phyloP scores from a whole-genome alignment of 192 early-diverging fungal genomes.

The Mortierella alpina region DNA sequence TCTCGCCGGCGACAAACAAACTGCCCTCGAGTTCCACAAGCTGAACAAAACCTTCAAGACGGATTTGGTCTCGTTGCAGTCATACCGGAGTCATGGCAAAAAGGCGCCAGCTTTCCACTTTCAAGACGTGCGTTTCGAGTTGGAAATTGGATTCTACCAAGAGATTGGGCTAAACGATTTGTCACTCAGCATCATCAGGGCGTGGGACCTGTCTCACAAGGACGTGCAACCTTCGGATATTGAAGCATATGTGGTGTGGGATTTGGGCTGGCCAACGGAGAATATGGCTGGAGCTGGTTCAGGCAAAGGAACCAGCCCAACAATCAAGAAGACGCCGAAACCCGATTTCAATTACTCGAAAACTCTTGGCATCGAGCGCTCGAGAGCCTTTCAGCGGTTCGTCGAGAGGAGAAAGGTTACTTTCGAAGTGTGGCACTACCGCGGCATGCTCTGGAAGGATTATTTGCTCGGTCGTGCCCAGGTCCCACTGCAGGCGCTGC shows the following conservation, averaged over 20 bases:
- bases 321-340: conserved; percentile 53
- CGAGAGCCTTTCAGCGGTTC: conserved; percentile 68
- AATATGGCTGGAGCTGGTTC: conserved; percentile 58
- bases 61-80: conserved; percentile 64
- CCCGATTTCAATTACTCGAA: conserved; percentile 67
- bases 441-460: conserved; percentile 65
- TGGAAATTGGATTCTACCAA: conserved; percentile 56
- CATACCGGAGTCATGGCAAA: conserved; percentile 48
- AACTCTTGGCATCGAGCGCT: conserved; percentile 68
- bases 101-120: conserved; percentile 63
- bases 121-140: conserved; percentile 63
- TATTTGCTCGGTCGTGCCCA: conserved; percentile 69
- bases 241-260: conserved; percentile 75
- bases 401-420: conserved; percentile 74
- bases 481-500: conserved; percentile 65
- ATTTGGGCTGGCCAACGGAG: conserved; percentile 81
- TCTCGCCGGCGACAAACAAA: conserved; percentile 60
- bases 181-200: conserved; percentile 69
- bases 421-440: conserved; percentile 77
- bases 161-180: conserved; percentile 76
- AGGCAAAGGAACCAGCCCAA: conserved; percentile 74
- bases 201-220: conserved; percentile 63
- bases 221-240: conserved; percentile 67
- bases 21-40: conserved; percentile 65
- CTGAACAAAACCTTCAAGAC: conserved; percentile 67